phyloP scores from a whole-genome alignment of 805 yeast species.

The Cyberlindnera suaveolens region DNA sequence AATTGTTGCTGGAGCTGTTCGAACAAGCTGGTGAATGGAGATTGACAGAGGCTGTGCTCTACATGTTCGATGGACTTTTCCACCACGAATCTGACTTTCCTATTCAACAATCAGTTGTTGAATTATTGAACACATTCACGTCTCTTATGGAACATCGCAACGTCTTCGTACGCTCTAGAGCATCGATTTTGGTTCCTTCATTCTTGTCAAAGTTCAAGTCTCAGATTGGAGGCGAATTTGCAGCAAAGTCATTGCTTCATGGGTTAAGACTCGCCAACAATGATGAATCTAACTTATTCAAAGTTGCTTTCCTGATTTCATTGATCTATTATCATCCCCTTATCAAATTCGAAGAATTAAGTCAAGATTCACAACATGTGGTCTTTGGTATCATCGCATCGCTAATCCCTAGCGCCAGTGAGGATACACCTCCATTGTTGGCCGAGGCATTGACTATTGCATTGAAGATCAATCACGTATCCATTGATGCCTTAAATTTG shows the following conservation, averaged over 20 bases:
- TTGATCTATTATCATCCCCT: conserved; percentile 44
- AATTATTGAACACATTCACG: conserved; percentile 7
- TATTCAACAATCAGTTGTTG: conserved; percentile 18
- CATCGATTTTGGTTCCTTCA: conserved; percentile 48
- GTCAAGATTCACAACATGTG: conserved; percentile 19
- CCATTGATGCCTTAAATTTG: conserved; percentile 38
- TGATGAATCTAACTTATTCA: conserved; percentile 25
- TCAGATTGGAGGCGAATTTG: conserved; percentile 25
- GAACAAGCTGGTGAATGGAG: conserved; percentile 29
- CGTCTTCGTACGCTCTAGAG: conserved; percentile 41
- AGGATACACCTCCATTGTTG: conserved; percentile 71
- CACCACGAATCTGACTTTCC: conserved; percentile 24
- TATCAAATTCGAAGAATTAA: conserved; percentile 12
- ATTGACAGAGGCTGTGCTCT: conserved; percentile 40
- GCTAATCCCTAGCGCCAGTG: conserved; percentile 58
- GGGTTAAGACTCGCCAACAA: conserved; percentile 22
- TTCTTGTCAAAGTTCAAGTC: conserved; percentile 47
- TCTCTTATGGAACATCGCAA: conserved; percentile 16
- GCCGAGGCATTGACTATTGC: conserved; percentile 63
- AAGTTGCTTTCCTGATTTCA: conserved; percentile 38
- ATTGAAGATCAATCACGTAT: conserved; percentile 36
- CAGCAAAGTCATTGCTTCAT: conserved; percentile 21
- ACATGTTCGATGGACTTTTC: conserved; percentile 47
- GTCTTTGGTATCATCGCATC: conserved; percentile 24
- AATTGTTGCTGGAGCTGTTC: conserved; percentile 5